phyloP scores from a whole-genome alignment of 306 rosid species.

The Citrullus colocynthis region DNA sequence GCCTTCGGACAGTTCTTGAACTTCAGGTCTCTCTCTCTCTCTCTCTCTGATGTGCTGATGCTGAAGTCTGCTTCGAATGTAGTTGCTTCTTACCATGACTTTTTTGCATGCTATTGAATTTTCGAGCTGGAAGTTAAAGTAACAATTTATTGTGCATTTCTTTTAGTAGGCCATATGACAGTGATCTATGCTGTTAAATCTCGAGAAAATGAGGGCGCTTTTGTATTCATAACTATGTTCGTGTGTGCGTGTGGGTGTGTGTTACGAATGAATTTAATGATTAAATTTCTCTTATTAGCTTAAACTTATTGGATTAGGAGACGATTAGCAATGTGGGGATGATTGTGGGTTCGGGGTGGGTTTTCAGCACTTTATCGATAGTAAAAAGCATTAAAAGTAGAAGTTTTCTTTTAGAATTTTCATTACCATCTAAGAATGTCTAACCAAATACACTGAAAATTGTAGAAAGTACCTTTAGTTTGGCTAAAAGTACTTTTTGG shows the following conservation, averaged over 20 bases:
- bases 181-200: not conserved
- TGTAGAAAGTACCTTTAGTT: not conserved
- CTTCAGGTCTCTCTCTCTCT: slow-evolving; percentile 33
- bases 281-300: not conserved
- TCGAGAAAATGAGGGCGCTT: not conserved
- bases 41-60: not conserved
- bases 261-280: not conserved
- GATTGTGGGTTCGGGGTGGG: not conserved
- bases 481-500: not conserved
- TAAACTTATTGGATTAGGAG: not conserved
- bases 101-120: not conserved
- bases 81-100: not conserved
- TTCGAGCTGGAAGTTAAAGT: not conserved
- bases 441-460: not conserved
- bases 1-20: slow-evolving; percentile 78
- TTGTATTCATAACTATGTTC: not conserved
- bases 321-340: not conserved
- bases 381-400: not conserved
- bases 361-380: not conserved
- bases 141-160: not conserved
- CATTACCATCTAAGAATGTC: not conserved
- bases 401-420: not conserved
- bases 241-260: not conserved
- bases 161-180: too few species aligned
- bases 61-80: not conserved